Evolutionary conservation across 2,329 filamentous ascomycete species (phyloP), one percentile per base, ranked within the genome.

Genomic region (Sphaerulina vaccinii): DNA sequence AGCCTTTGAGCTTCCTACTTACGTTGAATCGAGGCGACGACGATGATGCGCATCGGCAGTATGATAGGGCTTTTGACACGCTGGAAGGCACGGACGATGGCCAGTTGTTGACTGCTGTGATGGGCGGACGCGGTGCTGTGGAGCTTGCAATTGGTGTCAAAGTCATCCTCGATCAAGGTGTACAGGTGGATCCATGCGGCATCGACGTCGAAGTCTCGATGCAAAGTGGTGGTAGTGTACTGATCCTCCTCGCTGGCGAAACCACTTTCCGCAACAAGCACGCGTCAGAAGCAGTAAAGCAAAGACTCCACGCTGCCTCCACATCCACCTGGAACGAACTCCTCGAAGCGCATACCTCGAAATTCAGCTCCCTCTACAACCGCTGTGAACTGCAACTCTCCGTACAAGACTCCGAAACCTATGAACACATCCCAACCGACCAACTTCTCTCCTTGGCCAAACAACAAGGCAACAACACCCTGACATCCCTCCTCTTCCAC

Each of bases 401-500:
- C n/a, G 27, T 11, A 3, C 27, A 32, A 32, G 5, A 32, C 3
- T 3, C n/a, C 5, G n/a, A 32, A 11, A 13, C n/a, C 8, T n/a
- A n/a, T n/a, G 27, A 32, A 11, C 27, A 32, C 27, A 10, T 32
- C n/a, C 5, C 27, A 10, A 32, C 27, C 11, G 27, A 32, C 27
- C 27, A 32, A 10, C 74, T 81, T 46, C 77, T 32, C 1, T 10
- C 11, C 11, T 13, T 11, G 27, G 27, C 27, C 5, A 32, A 78
- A 50, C 33, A 36, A 22, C 40, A 13, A 15, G 37, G n/a, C 47
- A 49, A 23, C 0, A 80, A 73, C 24, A n/a, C n/a, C n/a, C 64
- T 84, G 1, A 77, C 81, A 43, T 70, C 68, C 2, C 66, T 81
- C 0, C 70, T 81, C 3, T 81, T 82, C 54, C 74, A 79, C 55